Percentiles rank a stretch among this genome's conserved stretches.
These are phyloP conservation scores for Chlorella sp. DNA, from an alignment of 139 green algal genomes.

Conservation along the genomic window DNA sequence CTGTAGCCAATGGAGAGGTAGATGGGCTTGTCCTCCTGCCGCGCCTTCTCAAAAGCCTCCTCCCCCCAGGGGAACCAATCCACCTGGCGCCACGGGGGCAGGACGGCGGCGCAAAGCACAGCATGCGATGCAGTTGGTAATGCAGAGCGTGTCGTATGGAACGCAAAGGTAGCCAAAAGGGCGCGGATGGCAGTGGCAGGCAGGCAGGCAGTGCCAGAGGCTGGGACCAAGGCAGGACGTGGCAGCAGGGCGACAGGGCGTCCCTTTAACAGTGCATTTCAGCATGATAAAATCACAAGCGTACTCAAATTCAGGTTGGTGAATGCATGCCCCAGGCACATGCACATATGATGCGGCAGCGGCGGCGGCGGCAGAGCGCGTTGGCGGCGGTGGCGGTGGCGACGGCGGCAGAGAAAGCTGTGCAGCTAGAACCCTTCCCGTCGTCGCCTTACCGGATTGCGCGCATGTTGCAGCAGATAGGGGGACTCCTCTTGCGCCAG, in stretches of 20 bases:
- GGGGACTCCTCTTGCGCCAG: conserved; percentile 73
- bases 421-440: background rate
- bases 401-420: background rate
- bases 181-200: too few relatives aligned
- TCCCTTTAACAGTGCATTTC: too few relatives aligned
- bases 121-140: background rate
- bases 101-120: background rate
- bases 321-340: too few relatives aligned
- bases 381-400: background rate
- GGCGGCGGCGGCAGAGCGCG: background rate
- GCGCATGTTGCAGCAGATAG: conserved; percentile 88
- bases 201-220: too few relatives aligned
- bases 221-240: too few relatives aligned
- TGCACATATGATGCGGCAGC: too few relatives aligned
- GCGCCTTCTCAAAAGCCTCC: conserved; percentile 81
- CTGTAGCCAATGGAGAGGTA: conserved; percentile 81
- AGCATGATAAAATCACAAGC: too few relatives aligned
- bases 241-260: too few relatives aligned
- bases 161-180: background rate
- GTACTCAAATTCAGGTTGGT: too few relatives aligned
- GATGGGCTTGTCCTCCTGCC: conserved; percentile 80
- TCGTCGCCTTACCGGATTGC: conserved; percentile 79
- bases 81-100: conserved; percentile 60
- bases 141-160: background rate
- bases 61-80: conserved; percentile 92